Evolutionary conservation across 2,329 filamentous ascomycete genomes (phyloP).

Genomic region (Hymenoscyphus salicellus): DNA sequence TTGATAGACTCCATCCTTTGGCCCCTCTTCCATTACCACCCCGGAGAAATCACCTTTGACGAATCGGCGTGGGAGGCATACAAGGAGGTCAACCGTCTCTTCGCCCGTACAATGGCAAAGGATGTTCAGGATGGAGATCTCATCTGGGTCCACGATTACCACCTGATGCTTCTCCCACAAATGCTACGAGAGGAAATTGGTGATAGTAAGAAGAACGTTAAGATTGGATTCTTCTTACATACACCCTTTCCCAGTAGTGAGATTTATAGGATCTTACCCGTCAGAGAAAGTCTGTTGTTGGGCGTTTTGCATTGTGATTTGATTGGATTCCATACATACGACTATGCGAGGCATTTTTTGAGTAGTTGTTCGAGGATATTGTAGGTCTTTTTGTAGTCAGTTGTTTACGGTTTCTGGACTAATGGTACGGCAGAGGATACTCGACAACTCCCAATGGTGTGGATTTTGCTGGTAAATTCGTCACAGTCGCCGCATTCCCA

Average conservation of each 20-base stretch:
- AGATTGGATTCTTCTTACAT: constrained; percentile 97
- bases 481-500: constrained; percentile 91
- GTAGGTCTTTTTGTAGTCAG: constrained; percentile 43
- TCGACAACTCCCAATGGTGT: constrained; percentile 89
- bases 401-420: background rate
- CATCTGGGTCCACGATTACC: constrained; percentile 98
- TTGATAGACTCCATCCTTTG: constrained; percentile 85
- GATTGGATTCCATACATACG: constrained; percentile 97
- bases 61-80: constrained; percentile 93
- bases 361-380: constrained; percentile 95
- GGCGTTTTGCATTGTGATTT: constrained; percentile 91
- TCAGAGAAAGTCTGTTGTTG: constrained; percentile 81
- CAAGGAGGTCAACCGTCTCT: constrained; percentile 86
- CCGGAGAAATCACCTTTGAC: constrained; percentile 96
- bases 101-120: constrained; percentile 81
- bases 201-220: constrained; percentile 79
- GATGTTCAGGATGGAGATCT: constrained; percentile 91
- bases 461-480: constrained; percentile 81
- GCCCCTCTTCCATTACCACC: constrained; percentile 98
- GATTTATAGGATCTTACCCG: constrained; percentile 92
- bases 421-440: constrained; percentile 50
- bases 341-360: constrained; percentile 96
- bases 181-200: constrained; percentile 92
- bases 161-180: constrained; percentile 92
- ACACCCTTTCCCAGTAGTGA: constrained; percentile 96